These are phyloP conservation scores for Linaria vulgaris DNA, from an alignment of 257 asterid genomes.

Conservation along the genomic window DNA sequence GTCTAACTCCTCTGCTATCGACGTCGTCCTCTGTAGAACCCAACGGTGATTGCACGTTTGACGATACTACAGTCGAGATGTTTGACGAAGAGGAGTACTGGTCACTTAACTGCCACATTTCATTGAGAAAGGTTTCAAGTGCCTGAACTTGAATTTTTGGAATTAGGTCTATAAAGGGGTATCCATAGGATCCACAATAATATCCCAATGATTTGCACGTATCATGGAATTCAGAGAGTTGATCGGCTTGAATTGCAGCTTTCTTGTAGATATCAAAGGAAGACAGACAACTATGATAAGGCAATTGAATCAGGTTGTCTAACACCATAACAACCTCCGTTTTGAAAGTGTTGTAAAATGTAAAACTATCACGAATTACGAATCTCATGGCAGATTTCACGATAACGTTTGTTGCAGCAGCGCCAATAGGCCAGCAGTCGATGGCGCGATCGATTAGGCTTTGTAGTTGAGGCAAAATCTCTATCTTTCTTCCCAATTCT, in stretches of 20 bases:
- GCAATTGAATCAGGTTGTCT: constrained; percentile 53
- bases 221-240: constrained; percentile 41
- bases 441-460: constrained; percentile 54
- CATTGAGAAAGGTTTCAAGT: constrained; percentile 50
- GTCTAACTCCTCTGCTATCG: background rate
- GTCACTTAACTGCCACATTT: constrained; percentile 64
- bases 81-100: constrained; percentile 39
- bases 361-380: constrained; percentile 53
- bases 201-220: constrained; percentile 54
- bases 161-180: constrained; percentile 52
- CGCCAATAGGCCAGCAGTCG: constrained; percentile 53
- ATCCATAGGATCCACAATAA: constrained; percentile 53
- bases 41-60: constrained; percentile 30
- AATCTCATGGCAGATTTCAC: constrained; percentile 52
- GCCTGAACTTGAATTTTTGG: constrained; percentile 57
- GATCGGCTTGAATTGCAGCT: constrained; percentile 52
- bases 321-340: constrained; percentile 43
- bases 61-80: background rate
- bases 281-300: constrained; percentile 38
- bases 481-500: constrained; percentile 36
- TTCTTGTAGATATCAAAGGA: constrained; percentile 59
- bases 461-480: constrained; percentile 56
- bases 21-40: constrained; percentile 26
- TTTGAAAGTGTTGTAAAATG: constrained; percentile 39
- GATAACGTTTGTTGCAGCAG: constrained; percentile 43